Base-by-base conservation (phyloP, 2,329 filamentous ascomycete genomes). In the Stagonosporopsis tanaceti region DNA sequence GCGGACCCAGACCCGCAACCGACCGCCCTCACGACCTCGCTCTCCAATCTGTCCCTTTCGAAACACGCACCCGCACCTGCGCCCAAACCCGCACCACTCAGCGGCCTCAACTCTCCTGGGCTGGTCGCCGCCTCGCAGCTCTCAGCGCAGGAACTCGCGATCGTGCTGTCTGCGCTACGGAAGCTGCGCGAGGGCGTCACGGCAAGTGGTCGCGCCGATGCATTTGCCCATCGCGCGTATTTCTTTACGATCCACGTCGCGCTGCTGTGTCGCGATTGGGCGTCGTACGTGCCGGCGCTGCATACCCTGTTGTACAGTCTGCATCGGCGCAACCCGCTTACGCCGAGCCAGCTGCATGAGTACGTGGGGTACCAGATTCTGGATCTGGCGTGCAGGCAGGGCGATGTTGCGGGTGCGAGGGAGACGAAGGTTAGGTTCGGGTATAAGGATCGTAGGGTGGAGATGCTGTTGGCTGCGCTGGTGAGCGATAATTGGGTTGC, bases 121-220 rank as follows among this genome's bases (percentile, higher is more conserved):
- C 54, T 65, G 20, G 40, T 59, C 57, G 58, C 70, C 12, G 58
- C 61, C 14, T 60, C 71, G 47, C 53, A 76, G 39, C 72, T 78
- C 25, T 64, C 70, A 1, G 66, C 66, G 14, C 52, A 86, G 64
- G 87, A 90, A 63, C 84, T 97, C 28, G 85, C 89, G 2, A 86
- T 85, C 20, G 87, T 98, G 50, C 83, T 97, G 51, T 85, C 91
- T 68, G 91, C 94, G 3, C 88, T 98, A 72, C 89, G 95, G 61
- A 98, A 97, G 76, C 85, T 99, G 30, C 88, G 95, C 54, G 95
- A 99, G 80, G 93, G 89, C 24, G 89, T 98, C 45, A 86, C 96
- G 2, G 91, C 91, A 12, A 88, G 90, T 8, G 86, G 87, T 50
- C 87, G 93, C 20, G 81, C 83, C 34, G 91, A 97, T 71, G 82